Conservation (phyloP, 2,329 filamentous ascomycete genomes). For the Cylindrodendrum hubeiense region DNA sequence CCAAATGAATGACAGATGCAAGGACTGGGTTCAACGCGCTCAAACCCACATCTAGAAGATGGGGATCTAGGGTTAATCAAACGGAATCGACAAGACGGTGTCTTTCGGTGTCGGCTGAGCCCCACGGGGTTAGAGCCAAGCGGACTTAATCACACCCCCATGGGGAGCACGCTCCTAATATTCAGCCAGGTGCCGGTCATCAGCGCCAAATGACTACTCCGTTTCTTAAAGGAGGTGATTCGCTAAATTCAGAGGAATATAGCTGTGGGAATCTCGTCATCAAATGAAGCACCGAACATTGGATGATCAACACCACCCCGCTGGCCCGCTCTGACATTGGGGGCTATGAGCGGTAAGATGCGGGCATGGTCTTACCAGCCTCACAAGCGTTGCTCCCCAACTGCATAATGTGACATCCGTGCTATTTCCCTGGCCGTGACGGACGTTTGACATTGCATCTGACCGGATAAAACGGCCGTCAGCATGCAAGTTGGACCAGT, state of each 20-base stretch:
- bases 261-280: neutral
- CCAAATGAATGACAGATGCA: neutral
- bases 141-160: neutral
- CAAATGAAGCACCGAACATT: neutral
- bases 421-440: neutral
- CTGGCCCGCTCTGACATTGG: neutral
- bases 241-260: neutral
- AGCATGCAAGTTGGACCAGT: neutral
- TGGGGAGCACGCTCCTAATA: neutral
- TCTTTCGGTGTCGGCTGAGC: neutral
- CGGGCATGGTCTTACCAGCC: neutral
- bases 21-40: neutral
- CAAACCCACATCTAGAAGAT: no score
- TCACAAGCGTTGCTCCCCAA: neutral
- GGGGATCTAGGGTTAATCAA: neutral
- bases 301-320: neutral
- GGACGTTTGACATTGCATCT: neutral
- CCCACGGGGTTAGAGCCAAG: neutral
- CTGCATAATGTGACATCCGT: neutral
- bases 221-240: neutral
- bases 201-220: neutral
- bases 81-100: neutral
- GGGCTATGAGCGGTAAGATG: neutral
- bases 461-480: neutral
- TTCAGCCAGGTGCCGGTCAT: neutral